Percentiles rank a stretch among this genome's conserved stretches.
Conservation (phyloP, 2,329 filamentous ascomycete species). For the Fusarium globosum region DNA sequence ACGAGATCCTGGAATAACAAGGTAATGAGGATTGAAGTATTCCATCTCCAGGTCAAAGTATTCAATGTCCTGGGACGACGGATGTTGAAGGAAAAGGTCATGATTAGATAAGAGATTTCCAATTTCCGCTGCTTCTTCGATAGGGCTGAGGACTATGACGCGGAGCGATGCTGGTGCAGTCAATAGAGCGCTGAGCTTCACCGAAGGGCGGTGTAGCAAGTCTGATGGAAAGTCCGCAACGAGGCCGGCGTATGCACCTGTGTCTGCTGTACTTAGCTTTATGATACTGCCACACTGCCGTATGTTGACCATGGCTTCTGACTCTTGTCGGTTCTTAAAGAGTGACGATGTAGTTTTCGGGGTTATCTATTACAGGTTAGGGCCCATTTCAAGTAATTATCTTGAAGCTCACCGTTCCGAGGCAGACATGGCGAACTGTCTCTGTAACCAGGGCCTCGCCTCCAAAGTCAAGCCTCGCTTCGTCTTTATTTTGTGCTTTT, state of each 20-base stretch:
- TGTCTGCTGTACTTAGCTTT: neutral
- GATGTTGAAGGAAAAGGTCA: neutral
- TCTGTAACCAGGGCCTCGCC: fast-evolving
- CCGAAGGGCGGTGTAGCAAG: neutral
- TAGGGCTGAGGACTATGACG: neutral
- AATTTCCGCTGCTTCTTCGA: neutral
- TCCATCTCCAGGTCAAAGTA: neutral
- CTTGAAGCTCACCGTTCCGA: neutral
- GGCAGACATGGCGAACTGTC: neutral
- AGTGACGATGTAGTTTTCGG: neutral
- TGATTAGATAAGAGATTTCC: neutral
- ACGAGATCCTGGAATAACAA: too few relatives aligned
- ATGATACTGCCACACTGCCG: neutral
- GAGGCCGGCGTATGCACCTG: neutral
- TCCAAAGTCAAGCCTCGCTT: fast-evolving
- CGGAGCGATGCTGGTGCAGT: neutral
- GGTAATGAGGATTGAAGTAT: neutral
- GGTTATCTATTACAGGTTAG: neutral
- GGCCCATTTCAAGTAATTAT: fast-evolving
- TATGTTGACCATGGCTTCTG: neutral
- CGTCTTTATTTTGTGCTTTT: fast-evolving
- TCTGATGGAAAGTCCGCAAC: fast-evolving
- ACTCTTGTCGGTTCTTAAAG: neutral
- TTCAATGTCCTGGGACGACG: fast-evolving
- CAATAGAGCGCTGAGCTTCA: neutral